Evolutionary conservation across 257 asterid genomes (phyloP), one percentile per base, ranked within the genome.

Genomic region (Paraleonurus japonicus): DNA sequence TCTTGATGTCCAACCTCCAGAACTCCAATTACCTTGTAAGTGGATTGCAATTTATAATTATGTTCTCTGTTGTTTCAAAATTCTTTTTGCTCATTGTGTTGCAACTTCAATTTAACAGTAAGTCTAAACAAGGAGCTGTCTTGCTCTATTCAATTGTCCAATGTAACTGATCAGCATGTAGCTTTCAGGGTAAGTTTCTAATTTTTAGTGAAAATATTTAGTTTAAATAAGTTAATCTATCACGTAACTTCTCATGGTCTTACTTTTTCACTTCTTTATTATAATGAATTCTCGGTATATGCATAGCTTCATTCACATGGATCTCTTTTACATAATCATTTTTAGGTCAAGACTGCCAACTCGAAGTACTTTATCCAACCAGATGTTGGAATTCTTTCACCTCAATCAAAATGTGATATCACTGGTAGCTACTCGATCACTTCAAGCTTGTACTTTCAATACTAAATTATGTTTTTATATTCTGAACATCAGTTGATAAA

Each of bases 331-430:
- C 22, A n/a, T 58, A 4, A 65, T 43, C 65, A 48, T 48, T 41
- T 68, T 47, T 23, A 78, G 82, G 78, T 78, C 51, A 68, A 51
- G 74, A 60, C 61, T 61, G 45, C 33, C 37, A 68, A 59, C 67
- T 33, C 55, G 27, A 79, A 77, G 60, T 85, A 82, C 39, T 59
- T 79, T 24, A 85, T 81, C 61, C 86, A 80, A 30, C 95, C 95
- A 13, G 74, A 78, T 45, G 57, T 50, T 8, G 87, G 85, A 37
- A 28, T 78, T 64, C 60, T 85, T 66, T 61, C 39, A 63, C 89
- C 89, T 51, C 76, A 64, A 55, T 78, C 89, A 12, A 76, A 82
- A 27, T 66, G 71, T 76, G 75, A 76, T 71, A 60, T 85, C 27
- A 33, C 75, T 17, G 85, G 89, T 85, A 70, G 62, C 54, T 69